A percentile compares a stretch with the other conserved stretches of the same genome.
Evolutionary conservation across 176 grass and related monocot species (phyloP).

Genomic region (Miscanthus lutarioriparius): DNA sequence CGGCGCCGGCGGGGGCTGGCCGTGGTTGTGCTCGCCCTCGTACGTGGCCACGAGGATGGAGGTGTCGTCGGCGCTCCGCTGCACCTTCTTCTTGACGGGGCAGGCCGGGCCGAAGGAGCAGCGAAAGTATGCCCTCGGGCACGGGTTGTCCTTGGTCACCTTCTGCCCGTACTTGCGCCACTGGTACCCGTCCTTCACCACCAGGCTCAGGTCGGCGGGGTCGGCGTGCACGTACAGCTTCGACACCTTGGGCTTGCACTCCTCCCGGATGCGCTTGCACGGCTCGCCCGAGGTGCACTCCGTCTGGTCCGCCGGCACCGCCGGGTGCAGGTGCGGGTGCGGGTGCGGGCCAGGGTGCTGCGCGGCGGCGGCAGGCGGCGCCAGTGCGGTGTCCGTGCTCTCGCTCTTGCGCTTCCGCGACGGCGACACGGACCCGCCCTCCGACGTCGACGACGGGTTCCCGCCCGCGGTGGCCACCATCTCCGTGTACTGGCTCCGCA

Average conservation of each 20-base stretch:
- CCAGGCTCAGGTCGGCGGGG: slow-evolving; percentile 65
- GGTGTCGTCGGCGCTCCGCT: slow-evolving; percentile 58
- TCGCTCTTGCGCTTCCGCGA: slow-evolving; percentile 68
- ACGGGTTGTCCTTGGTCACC: slow-evolving; percentile 94
- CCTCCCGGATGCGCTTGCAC: slow-evolving; percentile 53
- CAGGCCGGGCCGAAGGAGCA: slow-evolving; percentile 83
- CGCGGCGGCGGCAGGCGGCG: not conserved
- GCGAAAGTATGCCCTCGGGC: slow-evolving; percentile 82
- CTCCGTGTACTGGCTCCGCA: slow-evolving; percentile 55
- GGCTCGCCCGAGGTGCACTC: slow-evolving; percentile 68
- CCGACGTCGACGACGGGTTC: slow-evolving; percentile 51
- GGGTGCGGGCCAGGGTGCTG: not conserved
- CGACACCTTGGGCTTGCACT: slow-evolving; percentile 51
- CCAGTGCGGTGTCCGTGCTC: not conserved
- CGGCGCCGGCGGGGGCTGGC: slow-evolving; percentile 27
- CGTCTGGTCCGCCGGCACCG: not conserved
- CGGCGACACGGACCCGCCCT: slow-evolving; percentile 68
- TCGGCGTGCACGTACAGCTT: slow-evolving; percentile 67
- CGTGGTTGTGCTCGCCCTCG: slow-evolving; percentile 95
- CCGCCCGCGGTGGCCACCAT: not conserved
- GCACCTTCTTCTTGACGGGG: slow-evolving; percentile 92
- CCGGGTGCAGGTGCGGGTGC: slow-evolving; percentile 14
- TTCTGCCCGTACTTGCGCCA: slow-evolving; percentile 98
- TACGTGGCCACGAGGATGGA: slow-evolving; percentile 79
- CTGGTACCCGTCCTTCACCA: slow-evolving; percentile 88